Base-by-base conservation (phyloP, 2,329 filamentous ascomycete species). In the Blastomyces silverae region DNA sequence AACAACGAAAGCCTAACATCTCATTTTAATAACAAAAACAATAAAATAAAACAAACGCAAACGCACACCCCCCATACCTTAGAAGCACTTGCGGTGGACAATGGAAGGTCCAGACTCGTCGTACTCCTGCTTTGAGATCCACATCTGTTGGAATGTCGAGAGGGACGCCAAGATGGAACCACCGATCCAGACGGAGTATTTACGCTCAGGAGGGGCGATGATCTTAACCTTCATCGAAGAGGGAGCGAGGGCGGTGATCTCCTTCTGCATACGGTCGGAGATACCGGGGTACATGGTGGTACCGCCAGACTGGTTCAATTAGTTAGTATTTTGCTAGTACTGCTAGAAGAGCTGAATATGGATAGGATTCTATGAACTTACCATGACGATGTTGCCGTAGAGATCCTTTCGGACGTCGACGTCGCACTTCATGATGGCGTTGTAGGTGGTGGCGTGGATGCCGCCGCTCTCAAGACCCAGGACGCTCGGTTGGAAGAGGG, bases 211-310 rank as follows among this genome's bases (percentile, higher is more conserved):
- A 75, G 94, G 94, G 84, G 94, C 94, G 80, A 99, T 97, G 84
- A 99, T 97, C 91, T 97, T 97, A 88, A 99, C 93, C 91, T 97
- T 97, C 94, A 99, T 97, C 78, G 92, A 97, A 72, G 94, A 97
- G 78, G 94, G 94, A 80, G 94, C 94, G 83, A 99, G 90, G 80
- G 92, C 90, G 81, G 92, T 97, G 81, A 99, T 97, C 87, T 99
- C 94, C 91, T 99, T 97, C 85, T 99, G 94, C 94, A 99, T 97
- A 88, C 94, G 94, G 87, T 99, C 94, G 81, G 92, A 96, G 83
- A 99, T 96, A 92, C 94, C 94, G 76, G 94, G 94, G 87, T 97
- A 99, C 94, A 99, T 97, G 81, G 94, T 99, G 79, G 94, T 99
- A 88, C 94, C 94, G 89, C 94, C 94, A 87, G 94, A 99, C 92